Conservation (phyloP, 2,329 filamentous ascomycete genomes). For the Pseudocercospora macadamiae region DNA sequence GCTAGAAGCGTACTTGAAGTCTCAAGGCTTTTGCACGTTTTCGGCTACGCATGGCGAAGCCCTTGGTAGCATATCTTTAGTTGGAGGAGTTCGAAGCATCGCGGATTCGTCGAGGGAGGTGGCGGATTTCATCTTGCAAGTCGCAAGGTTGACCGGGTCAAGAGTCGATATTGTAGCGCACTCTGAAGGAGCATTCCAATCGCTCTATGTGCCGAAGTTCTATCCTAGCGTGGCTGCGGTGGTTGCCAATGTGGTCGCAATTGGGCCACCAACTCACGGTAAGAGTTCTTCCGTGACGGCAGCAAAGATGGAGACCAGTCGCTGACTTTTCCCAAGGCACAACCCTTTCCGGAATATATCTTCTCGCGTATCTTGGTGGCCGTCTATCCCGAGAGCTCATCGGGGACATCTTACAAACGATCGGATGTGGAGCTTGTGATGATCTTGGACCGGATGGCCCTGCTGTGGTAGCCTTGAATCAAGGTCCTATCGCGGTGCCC, state of each 20-base stretch:
- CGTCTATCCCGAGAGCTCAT: conserved; percentile 8
- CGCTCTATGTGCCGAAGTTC: conserved; percentile 18
- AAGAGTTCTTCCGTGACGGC: neutral
- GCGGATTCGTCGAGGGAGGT: conserved; percentile 8
- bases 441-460: conserved; percentile 12
- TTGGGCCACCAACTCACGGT: conserved; percentile 15
- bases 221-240: conserved; percentile 5
- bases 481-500: conserved; percentile 19
- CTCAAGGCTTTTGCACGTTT: conserved; percentile 10
- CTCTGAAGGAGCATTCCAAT: conserved; percentile 14
- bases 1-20: neutral
- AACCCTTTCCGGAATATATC: conserved; percentile 6
- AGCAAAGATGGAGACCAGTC: neutral
- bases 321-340: neutral
- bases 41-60: conserved; percentile 12
- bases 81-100: conserved; percentile 10
- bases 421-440: conserved; percentile 15
- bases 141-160: conserved; percentile 8
- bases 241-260: conserved; percentile 8
- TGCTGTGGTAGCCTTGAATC: conserved; percentile 15
- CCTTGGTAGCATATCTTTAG: neutral
- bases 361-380: conserved; percentile 12
- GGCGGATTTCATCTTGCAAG: conserved; percentile 11
- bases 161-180: conserved; percentile 15
- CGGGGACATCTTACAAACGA: conserved; percentile 6